Percentiles rank a stretch among this genome's conserved stretches.
These are phyloP conservation scores for Besnoitia besnoiti DNA, from an alignment of 169 alveolate species.

Conservation along the genomic window DNA sequence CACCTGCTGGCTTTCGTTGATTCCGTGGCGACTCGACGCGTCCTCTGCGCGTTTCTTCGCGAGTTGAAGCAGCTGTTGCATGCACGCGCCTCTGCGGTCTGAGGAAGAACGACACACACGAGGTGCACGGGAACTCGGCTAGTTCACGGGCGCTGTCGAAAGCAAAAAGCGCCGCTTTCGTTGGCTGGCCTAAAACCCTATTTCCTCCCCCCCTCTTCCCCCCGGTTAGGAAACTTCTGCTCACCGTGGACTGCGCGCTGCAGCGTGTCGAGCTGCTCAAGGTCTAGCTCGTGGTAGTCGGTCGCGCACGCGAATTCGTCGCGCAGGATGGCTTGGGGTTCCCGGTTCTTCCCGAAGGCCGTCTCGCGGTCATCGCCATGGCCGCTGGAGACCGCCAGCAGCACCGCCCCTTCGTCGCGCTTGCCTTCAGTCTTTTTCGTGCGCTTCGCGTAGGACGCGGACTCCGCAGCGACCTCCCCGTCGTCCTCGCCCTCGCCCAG, in stretches of 20 bases:
- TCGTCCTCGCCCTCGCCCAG: neutral
- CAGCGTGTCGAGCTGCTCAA: neutral
- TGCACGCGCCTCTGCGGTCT: neutral
- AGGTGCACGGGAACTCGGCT: too few relatives aligned
- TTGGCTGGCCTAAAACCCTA: too few relatives aligned
- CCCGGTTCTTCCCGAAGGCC: neutral
- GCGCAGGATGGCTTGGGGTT: neutral
- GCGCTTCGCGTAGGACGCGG: neutral
- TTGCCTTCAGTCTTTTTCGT: neutral
- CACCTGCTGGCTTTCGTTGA: constrained; percentile 14
- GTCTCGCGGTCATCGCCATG: neutral
- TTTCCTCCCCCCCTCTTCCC: neutral
- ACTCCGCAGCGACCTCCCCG: neutral
- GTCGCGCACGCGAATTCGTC: neutral
- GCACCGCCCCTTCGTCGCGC: too few relatives aligned
- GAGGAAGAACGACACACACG: neutral
- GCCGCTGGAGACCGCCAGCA: neutral
- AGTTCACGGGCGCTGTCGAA: too few relatives aligned
- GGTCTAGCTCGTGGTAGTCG: neutral
- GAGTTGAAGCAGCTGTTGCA: constrained; percentile 34
- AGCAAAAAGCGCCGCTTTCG: too few relatives aligned
- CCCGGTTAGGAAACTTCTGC: neutral
- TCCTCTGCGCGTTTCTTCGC: constrained; percentile 35
- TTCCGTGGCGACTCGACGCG: neutral
- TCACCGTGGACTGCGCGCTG: constrained; percentile 11